phyloP scores from a whole-genome alignment of 345 rosid species.

The Arabidopsis thaliana region DNA sequence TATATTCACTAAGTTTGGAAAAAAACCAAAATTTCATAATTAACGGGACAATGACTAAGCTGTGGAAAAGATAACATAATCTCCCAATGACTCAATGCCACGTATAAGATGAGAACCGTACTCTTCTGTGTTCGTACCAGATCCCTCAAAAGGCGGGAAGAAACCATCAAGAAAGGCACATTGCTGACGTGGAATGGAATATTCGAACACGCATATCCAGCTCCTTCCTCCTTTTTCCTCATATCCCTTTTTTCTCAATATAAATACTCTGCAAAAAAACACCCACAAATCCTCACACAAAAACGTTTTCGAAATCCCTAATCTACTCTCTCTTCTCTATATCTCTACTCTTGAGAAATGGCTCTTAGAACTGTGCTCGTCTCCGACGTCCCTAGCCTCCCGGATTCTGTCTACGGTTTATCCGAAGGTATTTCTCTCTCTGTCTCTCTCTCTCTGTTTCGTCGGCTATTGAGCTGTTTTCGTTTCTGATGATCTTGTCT shows the following conservation, averaged over 20 bases:
- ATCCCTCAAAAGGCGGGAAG: slow-evolving; percentile 44
- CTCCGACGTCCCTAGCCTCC: slow-evolving; percentile 77
- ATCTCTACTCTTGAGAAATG: slow-evolving; percentile 41
- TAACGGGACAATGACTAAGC: neutral
- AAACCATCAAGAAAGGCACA: slow-evolving; percentile 22
- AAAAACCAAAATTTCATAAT: neutral
- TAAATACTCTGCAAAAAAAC: slow-evolving; percentile 2
- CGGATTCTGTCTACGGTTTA: slow-evolving; percentile 50
- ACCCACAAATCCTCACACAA: slow-evolving; percentile 16
- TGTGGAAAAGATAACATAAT: slow-evolving; percentile 18
- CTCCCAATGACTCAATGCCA: slow-evolving; percentile 40
- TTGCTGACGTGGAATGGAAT: slow-evolving; percentile 46
- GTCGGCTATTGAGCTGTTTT: neutral
- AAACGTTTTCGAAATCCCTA: slow-evolving; percentile 9
- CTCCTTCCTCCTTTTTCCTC: neutral
- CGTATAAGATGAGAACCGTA: slow-evolving; percentile 37
- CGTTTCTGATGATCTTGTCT: neutral
- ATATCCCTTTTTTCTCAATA: neutral
- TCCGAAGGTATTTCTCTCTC: slow-evolving; percentile 31
- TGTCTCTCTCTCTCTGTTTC: slow-evolving; percentile 42
- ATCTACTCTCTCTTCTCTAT: slow-evolving; percentile 2
- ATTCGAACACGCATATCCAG: slow-evolving; percentile 45
- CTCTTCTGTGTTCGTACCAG: slow-evolving; percentile 30
- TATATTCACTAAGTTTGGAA: neutral
- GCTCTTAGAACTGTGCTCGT: slow-evolving; percentile 89